Evolutionary conservation across 139 green algal species (phyloP).

Genomic region (Closterium sp.): DNA sequence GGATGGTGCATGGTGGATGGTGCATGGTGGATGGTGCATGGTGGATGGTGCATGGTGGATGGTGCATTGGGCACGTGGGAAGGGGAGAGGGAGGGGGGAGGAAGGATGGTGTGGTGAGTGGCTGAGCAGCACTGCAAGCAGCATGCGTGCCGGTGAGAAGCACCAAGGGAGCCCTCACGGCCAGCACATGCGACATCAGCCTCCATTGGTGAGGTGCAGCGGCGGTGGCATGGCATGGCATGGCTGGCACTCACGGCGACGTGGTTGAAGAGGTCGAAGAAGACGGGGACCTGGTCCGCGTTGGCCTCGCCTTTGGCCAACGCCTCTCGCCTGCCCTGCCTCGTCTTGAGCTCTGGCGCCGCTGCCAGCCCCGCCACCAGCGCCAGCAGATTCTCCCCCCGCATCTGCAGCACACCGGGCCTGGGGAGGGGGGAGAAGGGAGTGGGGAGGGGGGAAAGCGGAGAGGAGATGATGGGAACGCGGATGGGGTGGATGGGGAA

Average conservation of each 20-base stretch:
- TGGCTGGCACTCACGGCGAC: not conserved
- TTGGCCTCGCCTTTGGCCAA: not conserved
- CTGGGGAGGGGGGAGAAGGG: not conserved
- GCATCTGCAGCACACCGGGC: slow-evolving; percentile 16
- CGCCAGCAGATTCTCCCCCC: slow-evolving; percentile 32
- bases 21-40: not conserved
- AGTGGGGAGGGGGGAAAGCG: not conserved
- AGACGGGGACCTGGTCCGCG: slow-evolving; percentile 12
- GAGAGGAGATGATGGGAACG: not conserved
- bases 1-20: slow-evolving; percentile 1
- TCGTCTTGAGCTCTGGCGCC: slow-evolving; percentile 26
- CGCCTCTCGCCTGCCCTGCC: not conserved
- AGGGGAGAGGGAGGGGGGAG: not conserved
- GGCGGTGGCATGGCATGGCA: too few species aligned
- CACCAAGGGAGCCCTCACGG: too few species aligned
- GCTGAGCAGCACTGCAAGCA: not conserved
- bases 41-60: not conserved
- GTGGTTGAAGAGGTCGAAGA: slow-evolving; percentile 31
- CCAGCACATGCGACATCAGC: too few species aligned
- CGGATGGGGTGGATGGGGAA: not conserved
- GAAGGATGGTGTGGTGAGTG: not conserved
- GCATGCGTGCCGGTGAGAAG: not conserved
- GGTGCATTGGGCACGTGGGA: not conserved
- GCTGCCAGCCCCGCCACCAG: slow-evolving; percentile 6
- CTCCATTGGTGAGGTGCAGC: too few species aligned